These are phyloP conservation scores for Zygnema cylindricum DNA, from an alignment of 139 green algal species.

Conservation along the genomic window DNA sequence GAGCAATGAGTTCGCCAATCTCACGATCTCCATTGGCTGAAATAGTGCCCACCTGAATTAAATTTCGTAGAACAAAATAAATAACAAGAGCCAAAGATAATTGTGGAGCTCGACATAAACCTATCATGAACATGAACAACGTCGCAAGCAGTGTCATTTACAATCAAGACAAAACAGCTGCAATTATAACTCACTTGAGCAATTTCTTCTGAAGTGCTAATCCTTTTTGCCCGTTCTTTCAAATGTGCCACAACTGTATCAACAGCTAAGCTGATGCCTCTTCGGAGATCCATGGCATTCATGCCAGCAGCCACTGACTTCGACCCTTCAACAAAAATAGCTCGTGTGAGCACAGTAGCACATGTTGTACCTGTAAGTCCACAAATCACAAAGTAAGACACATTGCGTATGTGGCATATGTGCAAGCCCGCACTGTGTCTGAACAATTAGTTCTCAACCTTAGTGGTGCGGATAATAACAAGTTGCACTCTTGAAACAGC, in stretches of 20 bases:
- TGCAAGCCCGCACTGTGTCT: too few species aligned
- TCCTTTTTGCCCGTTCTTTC: slow-evolving; percentile 67
- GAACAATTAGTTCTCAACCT: too few species aligned
- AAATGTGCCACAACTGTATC: slow-evolving; percentile 78
- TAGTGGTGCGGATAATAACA: too few species aligned
- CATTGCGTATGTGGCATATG: too few species aligned
- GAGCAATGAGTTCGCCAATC: slow-evolving; percentile 97
- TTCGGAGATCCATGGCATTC: slow-evolving; percentile 98
- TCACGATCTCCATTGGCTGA: slow-evolving; percentile 97
- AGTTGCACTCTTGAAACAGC: too few species aligned
- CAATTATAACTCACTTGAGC: slow-evolving; percentile 70
- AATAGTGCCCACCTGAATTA: slow-evolving; percentile 93
- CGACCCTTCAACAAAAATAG: slow-evolving; percentile 93
- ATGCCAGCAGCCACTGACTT: slow-evolving; percentile 97
- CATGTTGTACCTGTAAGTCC: slow-evolving; percentile 93
- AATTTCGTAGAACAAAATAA: too few species aligned
- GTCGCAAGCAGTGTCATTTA: too few species aligned
- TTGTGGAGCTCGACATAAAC: too few species aligned
- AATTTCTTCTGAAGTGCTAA: slow-evolving; percentile 97
- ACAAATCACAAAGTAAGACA: too few species aligned
- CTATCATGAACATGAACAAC: too few species aligned
- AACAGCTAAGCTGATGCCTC: slow-evolving; percentile 94
- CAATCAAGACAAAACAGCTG: too few species aligned
- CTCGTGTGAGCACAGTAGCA: slow-evolving; percentile 93
- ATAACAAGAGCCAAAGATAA: too few species aligned